These are phyloP conservation scores for Tetracladium setigerum DNA, from an alignment of 495 filamentous ascomycete species.

Conservation along the genomic window DNA sequence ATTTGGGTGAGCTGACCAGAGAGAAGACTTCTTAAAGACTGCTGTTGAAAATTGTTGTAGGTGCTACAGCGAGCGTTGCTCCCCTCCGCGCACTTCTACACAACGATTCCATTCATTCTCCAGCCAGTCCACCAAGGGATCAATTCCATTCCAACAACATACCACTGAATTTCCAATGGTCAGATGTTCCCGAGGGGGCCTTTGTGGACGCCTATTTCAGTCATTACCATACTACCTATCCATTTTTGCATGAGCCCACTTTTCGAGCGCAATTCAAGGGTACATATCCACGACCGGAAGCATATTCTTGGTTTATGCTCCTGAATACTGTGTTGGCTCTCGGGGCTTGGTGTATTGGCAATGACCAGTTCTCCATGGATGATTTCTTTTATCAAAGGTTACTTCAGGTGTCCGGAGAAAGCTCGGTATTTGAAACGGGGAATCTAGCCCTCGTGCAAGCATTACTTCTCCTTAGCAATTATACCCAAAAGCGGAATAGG, in stretches of 20 bases:
- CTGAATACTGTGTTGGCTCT: constrained; percentile 42
- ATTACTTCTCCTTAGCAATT: constrained; percentile 42
- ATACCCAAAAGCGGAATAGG: constrained; percentile 47
- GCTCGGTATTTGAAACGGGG: constrained; percentile 39
- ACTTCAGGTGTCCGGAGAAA: constrained; percentile 31
- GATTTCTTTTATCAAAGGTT: constrained; percentile 41
- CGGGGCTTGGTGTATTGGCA: constrained; percentile 42
- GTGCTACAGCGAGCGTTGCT: constrained; percentile 39
- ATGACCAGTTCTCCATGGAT: constrained; percentile 39
- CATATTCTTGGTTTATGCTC: constrained; percentile 41
- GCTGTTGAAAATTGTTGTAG: constrained; percentile 13
- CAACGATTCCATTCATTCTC: constrained; percentile 8
- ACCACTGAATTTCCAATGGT: too few relatives aligned
- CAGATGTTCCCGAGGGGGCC: constrained; percentile 14
- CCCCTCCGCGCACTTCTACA: constrained; percentile 36
- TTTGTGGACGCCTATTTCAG: constrained; percentile 46
- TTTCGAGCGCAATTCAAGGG: constrained; percentile 48
- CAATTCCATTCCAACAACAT: constrained; percentile 4
- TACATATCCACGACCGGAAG: constrained; percentile 40
- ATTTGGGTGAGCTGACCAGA: constrained; percentile 33
- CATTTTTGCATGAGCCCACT: constrained; percentile 46
- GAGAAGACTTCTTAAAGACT: too few relatives aligned
- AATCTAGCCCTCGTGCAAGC: constrained; percentile 45
- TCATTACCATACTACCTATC: constrained; percentile 46
- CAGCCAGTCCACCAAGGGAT: not conserved